phyloP scores from a whole-genome alignment of 805 yeast genomes.

The Vanderwaltozyma yarrowii region DNA sequence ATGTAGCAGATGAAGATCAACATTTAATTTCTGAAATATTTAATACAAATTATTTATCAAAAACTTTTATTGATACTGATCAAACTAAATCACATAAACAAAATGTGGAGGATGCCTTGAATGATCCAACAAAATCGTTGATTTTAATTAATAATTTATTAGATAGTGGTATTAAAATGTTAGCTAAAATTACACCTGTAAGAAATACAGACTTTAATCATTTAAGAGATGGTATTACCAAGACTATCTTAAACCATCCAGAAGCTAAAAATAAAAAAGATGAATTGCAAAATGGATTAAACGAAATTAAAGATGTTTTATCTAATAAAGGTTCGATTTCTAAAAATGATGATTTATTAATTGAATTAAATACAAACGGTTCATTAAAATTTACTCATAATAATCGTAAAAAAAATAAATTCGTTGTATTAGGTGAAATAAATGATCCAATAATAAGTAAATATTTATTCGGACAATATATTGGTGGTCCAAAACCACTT shows the following conservation, averaged over 20 bases:
- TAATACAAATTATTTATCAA: constrained; percentile 34
- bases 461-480: constrained; percentile 63
- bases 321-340: constrained; percentile 61
- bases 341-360: constrained; percentile 55
- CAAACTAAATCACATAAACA: constrained; percentile 28
- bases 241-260: constrained; percentile 63
- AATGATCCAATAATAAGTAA: constrained; percentile 52
- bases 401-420: constrained; percentile 30
- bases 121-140: constrained; percentile 43
- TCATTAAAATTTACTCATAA: constrained; percentile 36
- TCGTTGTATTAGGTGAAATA: constrained; percentile 45
- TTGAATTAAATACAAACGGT: constrained; percentile 46
- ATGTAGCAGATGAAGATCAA: constrained; percentile 50
- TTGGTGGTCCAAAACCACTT: constrained; percentile 43
- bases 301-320: constrained; percentile 54
- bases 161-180: constrained; percentile 48
- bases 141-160: constrained; percentile 47
- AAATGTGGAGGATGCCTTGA: constrained; percentile 35
- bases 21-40: constrained; percentile 32
- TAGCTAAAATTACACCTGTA: constrained; percentile 73
- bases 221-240: constrained; percentile 77
- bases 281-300: constrained; percentile 49
- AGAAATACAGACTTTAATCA: constrained; percentile 89
- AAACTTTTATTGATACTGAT: constrained; percentile 29
- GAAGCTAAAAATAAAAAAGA: constrained; percentile 42